Evolutionary conservation across 768 basidiomycete genomes (phyloP).

Genomic region (Auricularia heimuer): DNA sequence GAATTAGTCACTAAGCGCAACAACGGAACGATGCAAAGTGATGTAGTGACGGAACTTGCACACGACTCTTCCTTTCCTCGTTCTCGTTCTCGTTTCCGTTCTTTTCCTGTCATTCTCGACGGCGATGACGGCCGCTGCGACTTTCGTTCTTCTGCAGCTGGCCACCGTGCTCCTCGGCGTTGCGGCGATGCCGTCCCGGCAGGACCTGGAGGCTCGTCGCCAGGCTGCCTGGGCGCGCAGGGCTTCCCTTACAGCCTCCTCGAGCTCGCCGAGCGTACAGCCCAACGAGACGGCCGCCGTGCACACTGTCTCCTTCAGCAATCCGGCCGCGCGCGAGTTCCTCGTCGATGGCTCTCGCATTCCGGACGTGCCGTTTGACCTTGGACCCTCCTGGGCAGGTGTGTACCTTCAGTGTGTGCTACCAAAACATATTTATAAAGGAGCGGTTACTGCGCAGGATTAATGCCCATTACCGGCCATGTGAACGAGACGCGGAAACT

Average conservation of each 20-base stretch:
- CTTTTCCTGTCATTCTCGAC: not conserved
- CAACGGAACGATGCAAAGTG: too few species aligned
- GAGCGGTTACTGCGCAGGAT: not conserved
- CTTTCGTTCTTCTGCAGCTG: not conserved
- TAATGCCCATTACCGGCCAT: slow-evolving; percentile 20
- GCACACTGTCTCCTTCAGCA: slow-evolving; percentile 10
- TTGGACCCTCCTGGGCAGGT: slow-evolving; percentile 23
- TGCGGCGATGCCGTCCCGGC: not conserved
- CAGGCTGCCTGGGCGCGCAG: not conserved
- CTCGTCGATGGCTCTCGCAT: slow-evolving; percentile 36
- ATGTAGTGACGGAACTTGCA: too few species aligned
- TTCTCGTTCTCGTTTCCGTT: not conserved
- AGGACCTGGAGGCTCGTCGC: not conserved
- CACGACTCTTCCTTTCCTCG: not conserved
- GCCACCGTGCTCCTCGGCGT: not conserved
- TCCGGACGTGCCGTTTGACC: slow-evolving; percentile 31
- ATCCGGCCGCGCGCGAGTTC: slow-evolving; percentile 26
- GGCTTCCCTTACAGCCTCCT: too few species aligned
- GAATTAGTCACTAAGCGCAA: too few species aligned
- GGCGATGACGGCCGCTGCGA: not conserved
- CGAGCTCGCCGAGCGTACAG: too few species aligned
- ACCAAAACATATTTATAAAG: too few species aligned
- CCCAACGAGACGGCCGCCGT: not conserved
- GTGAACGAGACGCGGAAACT: slow-evolving; percentile 37
- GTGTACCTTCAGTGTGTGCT: not conserved